Base-by-base conservation (phyloP, 2,329 filamentous ascomycete species). In the Ophiostoma piceae region DNA sequence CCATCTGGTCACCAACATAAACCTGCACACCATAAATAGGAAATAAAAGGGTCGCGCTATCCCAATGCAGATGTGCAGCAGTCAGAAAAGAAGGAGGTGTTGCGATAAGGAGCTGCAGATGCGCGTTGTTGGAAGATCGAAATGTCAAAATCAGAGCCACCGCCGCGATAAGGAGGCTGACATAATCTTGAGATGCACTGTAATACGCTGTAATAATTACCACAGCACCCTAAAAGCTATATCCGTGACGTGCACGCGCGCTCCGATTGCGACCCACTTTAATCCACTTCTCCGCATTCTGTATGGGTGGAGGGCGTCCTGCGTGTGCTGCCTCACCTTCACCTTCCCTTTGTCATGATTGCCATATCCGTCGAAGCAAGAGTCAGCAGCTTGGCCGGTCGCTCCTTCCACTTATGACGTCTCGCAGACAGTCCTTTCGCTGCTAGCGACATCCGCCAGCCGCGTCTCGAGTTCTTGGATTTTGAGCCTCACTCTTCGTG, bases 241-340 rank as follows among this genome's bases (percentile, higher is more conserved):
- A 9, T 29, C n/a, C 16, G 43, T 14, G 51, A 7, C 3, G 51
- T 26, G 51, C 22, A n/a, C 51, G 51, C n/a, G n/a, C 8, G 19
- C 47, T 54, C 26, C 26, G 26, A 35, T 3, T 35, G 35, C 3
- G 35, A 22, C 62, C 62, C 62, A 29, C 26, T 32, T 7, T n/a
- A 4, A 41, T 47, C 70, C 70, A 65, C 70, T 69, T 71, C 70
- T 69, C 70, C 70, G 68, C 70, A 69, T 54, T 69, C 29, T 68
- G 60, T 62, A 32, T 62, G 14, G 57, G 57, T 29, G 57, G 57
- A 32, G 57, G 57, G 26, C n/a, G 8, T 26, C 22, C 57, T 62
- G 2, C 22, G 3, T 26, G 29, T 41, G 26, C 4, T 37, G 26
- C 26, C 39, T 65, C 41, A 2, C 37, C 2, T 5, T 57, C 51